Conservation (phyloP, 139 green algal species). For the Tetraselmis chui region DNA sequence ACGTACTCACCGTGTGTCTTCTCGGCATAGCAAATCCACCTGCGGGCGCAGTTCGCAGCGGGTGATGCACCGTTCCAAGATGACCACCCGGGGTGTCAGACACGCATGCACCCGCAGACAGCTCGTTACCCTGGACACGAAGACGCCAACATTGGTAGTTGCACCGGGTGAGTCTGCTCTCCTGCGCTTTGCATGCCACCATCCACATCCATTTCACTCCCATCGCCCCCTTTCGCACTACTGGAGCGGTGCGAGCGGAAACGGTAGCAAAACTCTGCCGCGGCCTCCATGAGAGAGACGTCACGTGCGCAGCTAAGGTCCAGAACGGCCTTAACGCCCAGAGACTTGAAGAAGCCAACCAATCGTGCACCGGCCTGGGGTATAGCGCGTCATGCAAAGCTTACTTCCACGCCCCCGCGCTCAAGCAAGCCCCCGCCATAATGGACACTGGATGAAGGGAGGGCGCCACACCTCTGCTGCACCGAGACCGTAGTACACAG, state of each 20-base stretch:
- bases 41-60: no score
- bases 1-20: constrained; percentile 86
- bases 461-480: constrained; percentile 4
- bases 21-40: constrained; percentile 98
- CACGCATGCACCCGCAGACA: background rate
- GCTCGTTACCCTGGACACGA: constrained; percentile 65
- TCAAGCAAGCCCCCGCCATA: no score
- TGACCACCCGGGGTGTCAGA: no score
- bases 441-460: no score
- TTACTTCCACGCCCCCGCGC: no score
- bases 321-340: constrained; percentile 64
- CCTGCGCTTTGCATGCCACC: background rate
- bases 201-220: background rate
- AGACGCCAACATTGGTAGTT: constrained; percentile 78
- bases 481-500: constrained; percentile 26
- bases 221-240: background rate
- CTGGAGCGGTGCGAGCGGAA: constrained; percentile 17
- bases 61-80: no score
- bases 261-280: constrained; percentile 70
- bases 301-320: constrained; percentile 59
- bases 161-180: background rate
- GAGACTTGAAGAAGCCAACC: constrained; percentile 38
- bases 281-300: constrained; percentile 73
- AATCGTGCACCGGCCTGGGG: background rate
- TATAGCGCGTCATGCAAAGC: no score